Evolutionary conservation across 1,139 yeast genomes (phyloP), one percentile per base, ranked within the genome.

Genomic region (Diutina sp.): DNA sequence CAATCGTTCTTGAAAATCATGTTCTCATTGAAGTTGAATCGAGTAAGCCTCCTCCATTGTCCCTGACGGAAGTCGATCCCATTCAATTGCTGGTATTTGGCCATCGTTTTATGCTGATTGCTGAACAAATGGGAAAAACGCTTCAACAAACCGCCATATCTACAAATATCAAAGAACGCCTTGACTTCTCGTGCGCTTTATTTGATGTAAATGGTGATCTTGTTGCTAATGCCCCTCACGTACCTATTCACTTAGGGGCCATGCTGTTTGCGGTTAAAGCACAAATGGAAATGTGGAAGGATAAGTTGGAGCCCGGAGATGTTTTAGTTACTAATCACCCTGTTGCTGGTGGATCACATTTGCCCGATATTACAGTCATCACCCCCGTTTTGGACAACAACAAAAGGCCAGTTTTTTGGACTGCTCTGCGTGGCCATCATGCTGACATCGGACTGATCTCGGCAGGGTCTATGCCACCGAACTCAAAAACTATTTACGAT

Each of bases 41-140:
- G n/a, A 16, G n/a, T 8, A n/a, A 6, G 18, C 53, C 53, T 4
- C 53, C 53, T 32, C 53, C 53, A n/a, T 30, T 50, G 21, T 32
- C 44, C 9, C 41, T 32, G 44, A 50, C 53, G 29, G 45, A n/a
- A 12, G 45, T 44, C 30, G 90, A 87, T 62, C 93, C 95, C 0
- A 79, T 87, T 56, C 80, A 84, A 63, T 69, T 88, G 53, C 85
- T 93, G 1, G 89, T 88, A 1, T 88, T 87, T 69, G 87, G 91
- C 28, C 91, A 88, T 66, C 73, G 95, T 61, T 88, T 88, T 65
- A 87, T 88, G 95, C 87, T 89, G 56, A 85, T 88, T 66, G 95
- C 96, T 4, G 95, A 87, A 64, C 95, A 87, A 65, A 88, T 88
- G 96, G 95, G 95, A 14, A 78, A 83, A 61, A 87, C 91, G 9